phyloP scores from a whole-genome alignment of 805 yeast species.

The Isabelozyma heimii region DNA sequence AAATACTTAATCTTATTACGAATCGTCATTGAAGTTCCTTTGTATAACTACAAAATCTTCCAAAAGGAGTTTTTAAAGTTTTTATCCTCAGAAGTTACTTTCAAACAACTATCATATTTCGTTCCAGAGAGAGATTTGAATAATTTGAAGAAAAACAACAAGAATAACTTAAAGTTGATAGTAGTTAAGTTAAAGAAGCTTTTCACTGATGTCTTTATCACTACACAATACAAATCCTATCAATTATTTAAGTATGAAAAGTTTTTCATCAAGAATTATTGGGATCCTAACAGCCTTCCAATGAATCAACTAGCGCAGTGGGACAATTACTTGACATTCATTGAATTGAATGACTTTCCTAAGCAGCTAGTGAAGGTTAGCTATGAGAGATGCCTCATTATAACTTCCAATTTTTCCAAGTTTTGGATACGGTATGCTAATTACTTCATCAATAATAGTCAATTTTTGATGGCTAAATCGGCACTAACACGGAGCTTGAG shows the following conservation, averaged over 20 bases:
- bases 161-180: constrained; percentile 22
- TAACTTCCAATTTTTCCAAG: constrained; percentile 42
- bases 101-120: constrained; percentile 8
- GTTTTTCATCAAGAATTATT: constrained; percentile 35
- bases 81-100: constrained; percentile 19
- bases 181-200: constrained; percentile 41
- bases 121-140: constrained; percentile 16
- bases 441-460: constrained; percentile 27
- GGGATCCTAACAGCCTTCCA: constrained; percentile 27
- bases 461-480: constrained; percentile 35
- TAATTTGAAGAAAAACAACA: constrained; percentile 9
- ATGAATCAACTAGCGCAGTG: constrained; percentile 56
- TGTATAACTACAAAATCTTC: constrained; percentile 50
- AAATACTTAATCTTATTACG: constrained; percentile 45
- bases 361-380: constrained; percentile 22
- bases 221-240: constrained; percentile 52
- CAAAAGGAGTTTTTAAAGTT: constrained; percentile 36
- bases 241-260: constrained; percentile 52
- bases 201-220: constrained; percentile 51
- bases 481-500: constrained; percentile 35
- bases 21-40: constrained; percentile 52
- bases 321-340: constrained; percentile 53
- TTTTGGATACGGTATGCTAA: constrained; percentile 53
- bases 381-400: constrained; percentile 49
- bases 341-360: constrained; percentile 40